phyloP scores from a whole-genome alignment of 2,329 filamentous ascomycete species.

The Chaetomiaceae sp. region DNA sequence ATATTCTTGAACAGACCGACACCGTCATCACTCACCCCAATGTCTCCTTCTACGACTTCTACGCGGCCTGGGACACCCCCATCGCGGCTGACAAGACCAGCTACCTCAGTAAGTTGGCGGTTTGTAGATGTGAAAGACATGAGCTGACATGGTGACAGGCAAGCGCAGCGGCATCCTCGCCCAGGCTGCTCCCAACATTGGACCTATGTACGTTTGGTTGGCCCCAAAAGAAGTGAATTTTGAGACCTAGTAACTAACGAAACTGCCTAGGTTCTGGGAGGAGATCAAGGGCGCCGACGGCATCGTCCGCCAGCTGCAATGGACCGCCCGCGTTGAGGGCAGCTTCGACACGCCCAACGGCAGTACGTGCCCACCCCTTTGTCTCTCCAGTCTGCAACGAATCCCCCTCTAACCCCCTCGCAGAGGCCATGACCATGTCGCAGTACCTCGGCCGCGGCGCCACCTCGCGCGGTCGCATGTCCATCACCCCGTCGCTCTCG shows the following conservation, averaged over 20 bases:
- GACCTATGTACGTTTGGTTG: constrained; percentile 50
- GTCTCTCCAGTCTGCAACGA: not conserved
- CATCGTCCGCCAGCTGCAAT: constrained; percentile 59
- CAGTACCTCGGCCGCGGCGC: constrained; percentile 52
- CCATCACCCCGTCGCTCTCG: constrained; percentile 50
- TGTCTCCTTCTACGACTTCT: constrained; percentile 59
- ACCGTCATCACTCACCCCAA: constrained; percentile 40
- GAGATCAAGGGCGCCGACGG: constrained; percentile 54
- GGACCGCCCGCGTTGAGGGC: constrained; percentile 60
- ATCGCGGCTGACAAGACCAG: constrained; percentile 37
- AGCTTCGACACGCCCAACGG: constrained; percentile 37
- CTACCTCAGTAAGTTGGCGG: constrained; percentile 38
- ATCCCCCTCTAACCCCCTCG: not conserved
- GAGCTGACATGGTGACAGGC: constrained; percentile 25
- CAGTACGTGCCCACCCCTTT: constrained; percentile 14
- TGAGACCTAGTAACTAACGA: too few relatives aligned
- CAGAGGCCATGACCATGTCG: constrained; percentile 30
- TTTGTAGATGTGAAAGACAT: too few relatives aligned
- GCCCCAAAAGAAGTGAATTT: too few relatives aligned
- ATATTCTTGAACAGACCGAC: constrained; percentile 38
- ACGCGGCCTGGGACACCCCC: constrained; percentile 51
- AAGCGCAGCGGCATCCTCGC: constrained; percentile 55
- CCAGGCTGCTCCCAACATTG: constrained; percentile 62
- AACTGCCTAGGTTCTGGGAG: constrained; percentile 44
- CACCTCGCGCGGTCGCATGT: constrained; percentile 52